Evolutionary conservation across 202 grass and related monocot species (phyloP).

Genomic region (Panicum hallii): DNA sequence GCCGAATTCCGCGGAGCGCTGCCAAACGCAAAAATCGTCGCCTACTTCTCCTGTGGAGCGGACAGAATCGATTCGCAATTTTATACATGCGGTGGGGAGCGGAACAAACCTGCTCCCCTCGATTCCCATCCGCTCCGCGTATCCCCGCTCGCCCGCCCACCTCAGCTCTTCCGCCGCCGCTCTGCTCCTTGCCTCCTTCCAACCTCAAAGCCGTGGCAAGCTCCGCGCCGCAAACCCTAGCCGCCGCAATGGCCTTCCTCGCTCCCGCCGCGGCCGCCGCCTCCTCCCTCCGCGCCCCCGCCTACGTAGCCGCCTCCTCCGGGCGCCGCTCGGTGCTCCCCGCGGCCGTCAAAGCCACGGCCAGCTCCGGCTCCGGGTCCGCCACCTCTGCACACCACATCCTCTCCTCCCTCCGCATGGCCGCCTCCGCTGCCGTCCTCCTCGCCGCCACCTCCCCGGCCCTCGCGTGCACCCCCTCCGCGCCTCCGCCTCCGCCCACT

Average conservation of each 20-base stretch:
- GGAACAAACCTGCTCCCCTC: too few species aligned
- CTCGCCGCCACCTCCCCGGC: constrained; percentile 51
- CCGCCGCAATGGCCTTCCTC: constrained; percentile 51
- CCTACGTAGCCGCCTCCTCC: background rate
- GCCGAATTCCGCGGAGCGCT: too few species aligned
- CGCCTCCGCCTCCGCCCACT: background rate
- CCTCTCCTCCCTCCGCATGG: constrained; percentile 58
- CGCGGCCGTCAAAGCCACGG: constrained; percentile 28
- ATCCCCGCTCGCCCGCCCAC: too few species aligned
- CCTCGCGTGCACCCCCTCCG: constrained; percentile 40
- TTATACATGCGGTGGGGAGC: too few species aligned
- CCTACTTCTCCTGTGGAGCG: too few species aligned
- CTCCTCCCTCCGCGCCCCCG: background rate
- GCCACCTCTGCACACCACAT: background rate
- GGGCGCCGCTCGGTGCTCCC: constrained; percentile 13
- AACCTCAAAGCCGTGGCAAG: constrained; percentile 23
- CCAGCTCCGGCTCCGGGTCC: background rate
- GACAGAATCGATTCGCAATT: too few species aligned
- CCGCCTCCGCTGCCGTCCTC: constrained; percentile 57
- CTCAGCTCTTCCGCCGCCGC: background rate
- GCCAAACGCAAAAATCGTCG: too few species aligned
- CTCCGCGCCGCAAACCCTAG: constrained; percentile 52
- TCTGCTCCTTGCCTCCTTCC: background rate
- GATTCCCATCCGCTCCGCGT: too few species aligned
- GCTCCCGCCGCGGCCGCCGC: background rate